Percentiles rank a stretch among this genome's conserved stretches.
phyloP scores from a whole-genome alignment of 805 yeast species.

The Candida peoriensis region DNA sequence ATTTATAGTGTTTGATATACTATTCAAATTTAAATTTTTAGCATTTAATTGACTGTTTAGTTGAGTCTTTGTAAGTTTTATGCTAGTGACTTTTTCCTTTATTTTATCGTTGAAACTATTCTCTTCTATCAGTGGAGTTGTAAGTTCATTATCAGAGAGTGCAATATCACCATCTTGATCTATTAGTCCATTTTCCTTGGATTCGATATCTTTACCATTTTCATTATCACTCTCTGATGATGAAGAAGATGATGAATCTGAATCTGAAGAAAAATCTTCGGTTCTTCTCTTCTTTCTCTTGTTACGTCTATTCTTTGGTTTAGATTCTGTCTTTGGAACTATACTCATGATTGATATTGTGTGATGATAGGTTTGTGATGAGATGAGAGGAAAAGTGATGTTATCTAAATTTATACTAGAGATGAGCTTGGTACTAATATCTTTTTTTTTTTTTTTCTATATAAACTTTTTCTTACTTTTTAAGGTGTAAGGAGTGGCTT shows the following conservation, averaged over 20 bases:
- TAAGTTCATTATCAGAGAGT: constrained; percentile 30
- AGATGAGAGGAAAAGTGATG: no score
- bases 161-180: constrained; percentile 22
- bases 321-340: constrained; percentile 19
- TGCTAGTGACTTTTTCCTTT: constrained; percentile 15
- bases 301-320: constrained; percentile 32
- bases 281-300: constrained; percentile 81
- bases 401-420: no score
- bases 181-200: constrained; percentile 1
- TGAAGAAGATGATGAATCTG: constrained; percentile 33
- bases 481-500: no score
- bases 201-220: constrained; percentile 4
- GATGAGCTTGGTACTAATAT: no score
- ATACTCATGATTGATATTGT: constrained; percentile 21
- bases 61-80: constrained; percentile 30
- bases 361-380: no score
- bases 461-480: no score
- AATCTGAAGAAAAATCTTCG: constrained; percentile 56
- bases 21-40: constrained; percentile 26
- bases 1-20: constrained; percentile 25
- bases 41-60: constrained; percentile 26
- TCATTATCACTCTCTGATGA: constrained; percentile 23
- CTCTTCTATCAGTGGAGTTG: constrained; percentile 5
- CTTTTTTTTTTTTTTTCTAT: no score
- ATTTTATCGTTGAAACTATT: constrained; percentile 10